These are phyloP conservation scores for Mallotus repandus DNA, from an alignment of 441 rosid genomes.

Conservation along the genomic window DNA sequence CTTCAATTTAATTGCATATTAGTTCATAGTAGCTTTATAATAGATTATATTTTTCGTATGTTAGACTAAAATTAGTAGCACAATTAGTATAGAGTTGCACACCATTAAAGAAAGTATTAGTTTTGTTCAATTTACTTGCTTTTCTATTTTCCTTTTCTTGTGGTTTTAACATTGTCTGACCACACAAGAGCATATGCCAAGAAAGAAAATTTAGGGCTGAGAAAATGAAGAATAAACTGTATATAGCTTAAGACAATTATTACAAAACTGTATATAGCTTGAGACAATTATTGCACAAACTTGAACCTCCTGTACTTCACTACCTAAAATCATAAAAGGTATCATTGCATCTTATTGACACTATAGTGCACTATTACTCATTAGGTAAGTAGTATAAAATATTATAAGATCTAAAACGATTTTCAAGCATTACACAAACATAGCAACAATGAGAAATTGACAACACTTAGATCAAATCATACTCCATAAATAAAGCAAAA, in stretches of 20 bases:
- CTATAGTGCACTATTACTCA: conserved; percentile 40
- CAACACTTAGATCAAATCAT: conserved; percentile 5
- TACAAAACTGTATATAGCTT: conserved; percentile 2
- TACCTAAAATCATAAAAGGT: conserved; percentile 96
- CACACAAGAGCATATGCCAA: conserved; percentile 18
- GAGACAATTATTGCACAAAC: conserved; percentile 33
- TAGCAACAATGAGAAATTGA: not conserved
- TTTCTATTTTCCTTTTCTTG: conserved; percentile 80
- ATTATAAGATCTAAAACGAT: not conserved
- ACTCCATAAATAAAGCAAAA: not conserved
- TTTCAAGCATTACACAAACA: conserved; percentile 12
- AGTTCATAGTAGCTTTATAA: conserved; percentile 13
- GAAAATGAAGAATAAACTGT: not conserved
- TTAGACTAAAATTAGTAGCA: not conserved
- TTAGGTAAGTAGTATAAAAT: conserved; percentile 6
- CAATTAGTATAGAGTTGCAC: not conserved
- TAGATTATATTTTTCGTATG: not conserved
- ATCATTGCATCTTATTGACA: conserved; percentile 82
- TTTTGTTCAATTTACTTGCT: conserved; percentile 56
- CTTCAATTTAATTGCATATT: conserved; percentile 36
- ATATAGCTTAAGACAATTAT: conserved; percentile 7
- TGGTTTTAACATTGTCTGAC: conserved; percentile 90
- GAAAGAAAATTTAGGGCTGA: conserved; percentile 9
- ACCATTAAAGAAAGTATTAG: not conserved
- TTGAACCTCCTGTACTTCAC: conserved; percentile 98